Base-by-base conservation (phyloP, 352 stramenopile genomes). In the Thraustochytrium sp. region DNA sequence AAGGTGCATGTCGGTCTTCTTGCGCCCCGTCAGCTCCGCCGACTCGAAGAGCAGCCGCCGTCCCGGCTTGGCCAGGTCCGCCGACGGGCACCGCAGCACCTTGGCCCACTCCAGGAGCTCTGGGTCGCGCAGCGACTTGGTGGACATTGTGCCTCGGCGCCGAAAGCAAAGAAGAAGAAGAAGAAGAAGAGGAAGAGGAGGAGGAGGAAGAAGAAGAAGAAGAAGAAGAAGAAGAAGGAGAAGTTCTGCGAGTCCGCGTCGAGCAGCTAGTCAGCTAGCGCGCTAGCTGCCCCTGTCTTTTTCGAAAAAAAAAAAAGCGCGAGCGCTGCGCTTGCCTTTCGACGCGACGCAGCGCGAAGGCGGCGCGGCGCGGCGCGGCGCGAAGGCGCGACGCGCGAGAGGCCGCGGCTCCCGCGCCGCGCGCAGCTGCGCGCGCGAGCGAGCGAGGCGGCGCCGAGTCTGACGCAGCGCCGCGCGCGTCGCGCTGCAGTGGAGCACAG, bases 151-250 rank as follows among this genome's bases (percentile, higher is more conserved):
- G 21, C n/a, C n/a, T n/a, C n/a, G n/a, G n/a, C n/a, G n/a, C n/a
- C n/a, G n/a, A 55, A 55, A 61, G 38, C 29, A 68, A 77, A 77
- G 65, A 62, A 75, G 26, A 77, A 75, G 29, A 18, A 76, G 26
- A 44, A 77, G 21, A 26, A 77, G 18, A 18, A 77, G 26, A 77
- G 51, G 26, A 29, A 77, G 26, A 46, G 59, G 26, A 29, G 36
- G 51, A 77, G 65, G 26, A 46, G 18, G 36, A 31, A 77, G 51
- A 65, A 77, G 59, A 76, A 77, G 21, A 68, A 68, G 38, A 68
- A 68, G n/a, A 62, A 77, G 59, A 77, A 77, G 26, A 75, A 77
- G 18, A 77, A 77, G 21, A 73, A 46, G 18, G n/a, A 77, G 26
- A 44, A 76, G 18, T 26, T 23, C 48, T 55, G 48, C n/a, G n/a